Conservation (phyloP, 305 asterid species). For the Fraxinus nigra region DNA sequence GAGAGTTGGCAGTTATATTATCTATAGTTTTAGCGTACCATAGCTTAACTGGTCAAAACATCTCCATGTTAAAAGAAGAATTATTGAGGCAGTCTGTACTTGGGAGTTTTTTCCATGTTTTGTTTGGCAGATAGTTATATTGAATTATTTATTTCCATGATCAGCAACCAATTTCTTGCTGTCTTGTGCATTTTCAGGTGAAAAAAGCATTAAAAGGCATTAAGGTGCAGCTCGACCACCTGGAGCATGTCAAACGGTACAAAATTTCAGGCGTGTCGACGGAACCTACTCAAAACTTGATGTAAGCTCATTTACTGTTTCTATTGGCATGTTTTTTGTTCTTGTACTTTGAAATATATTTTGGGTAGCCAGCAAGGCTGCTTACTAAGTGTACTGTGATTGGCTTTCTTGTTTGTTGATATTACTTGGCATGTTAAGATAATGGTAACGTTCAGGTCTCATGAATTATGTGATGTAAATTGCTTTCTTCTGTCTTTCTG, state of each 20-base stretch:
- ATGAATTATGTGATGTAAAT: background rate
- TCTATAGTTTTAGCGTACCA: background rate
- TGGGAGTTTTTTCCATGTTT: background rate
- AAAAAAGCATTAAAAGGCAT: slow-evolving; percentile 53
- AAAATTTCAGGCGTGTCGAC: slow-evolving; percentile 50
- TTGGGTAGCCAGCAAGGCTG: background rate
- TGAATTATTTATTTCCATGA: background rate
- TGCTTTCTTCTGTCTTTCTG: background rate
- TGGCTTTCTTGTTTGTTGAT: background rate
- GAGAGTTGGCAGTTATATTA: background rate
- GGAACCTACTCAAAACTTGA: slow-evolving; percentile 24
- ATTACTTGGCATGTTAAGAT: background rate
- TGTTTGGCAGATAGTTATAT: background rate
- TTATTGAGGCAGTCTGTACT: background rate
- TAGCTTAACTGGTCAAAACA: background rate
- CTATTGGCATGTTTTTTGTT: background rate
- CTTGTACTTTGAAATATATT: background rate
- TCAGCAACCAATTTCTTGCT: background rate
- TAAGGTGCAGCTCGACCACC: slow-evolving; percentile 41
- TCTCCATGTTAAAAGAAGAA: background rate
- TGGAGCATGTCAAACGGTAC: slow-evolving; percentile 34
- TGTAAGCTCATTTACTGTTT: slow-evolving; percentile 37
- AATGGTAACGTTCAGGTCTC: background rate
- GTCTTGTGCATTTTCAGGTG: slow-evolving; percentile 34
- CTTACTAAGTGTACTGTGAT: background rate